These are phyloP conservation scores for Rhodocollybia butyracea DNA, from an alignment of 768 basidiomycete species.

Conservation along the genomic window DNA sequence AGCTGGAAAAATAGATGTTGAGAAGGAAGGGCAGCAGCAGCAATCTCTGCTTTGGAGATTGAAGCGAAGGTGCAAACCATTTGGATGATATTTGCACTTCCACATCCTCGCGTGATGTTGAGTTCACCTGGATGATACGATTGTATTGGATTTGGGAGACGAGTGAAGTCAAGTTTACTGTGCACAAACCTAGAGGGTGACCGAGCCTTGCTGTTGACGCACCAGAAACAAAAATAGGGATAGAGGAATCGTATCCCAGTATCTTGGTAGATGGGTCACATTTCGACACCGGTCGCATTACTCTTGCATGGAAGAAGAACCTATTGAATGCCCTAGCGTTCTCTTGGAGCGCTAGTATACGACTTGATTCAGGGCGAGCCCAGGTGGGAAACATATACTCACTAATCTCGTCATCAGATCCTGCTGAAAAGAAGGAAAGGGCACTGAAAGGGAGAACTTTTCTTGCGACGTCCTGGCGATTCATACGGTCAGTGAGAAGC, in stretches of 20 bases:
- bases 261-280: constrained; percentile 72
- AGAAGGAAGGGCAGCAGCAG: constrained; percentile 46
- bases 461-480: constrained; percentile 62
- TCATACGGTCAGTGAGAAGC: constrained; percentile 1
- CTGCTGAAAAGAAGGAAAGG: constrained; percentile 81
- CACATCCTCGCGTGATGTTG: constrained; percentile 75
- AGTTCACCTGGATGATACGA: constrained; percentile 55
- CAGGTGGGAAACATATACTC: constrained; percentile 21
- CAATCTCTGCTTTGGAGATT: constrained; percentile 61
- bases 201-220: constrained; percentile 85
- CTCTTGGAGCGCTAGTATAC: constrained; percentile 56
- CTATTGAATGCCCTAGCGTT: constrained; percentile 80
- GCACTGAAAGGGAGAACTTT: constrained; percentile 72
- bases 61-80: constrained; percentile 83
- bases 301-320: constrained; percentile 84
- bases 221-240: constrained; percentile 83
- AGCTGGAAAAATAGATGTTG: constrained; percentile 81
- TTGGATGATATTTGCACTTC: constrained; percentile 69
- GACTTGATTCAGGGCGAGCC: not conserved
- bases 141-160: not conserved
- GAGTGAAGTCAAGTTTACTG: no score
- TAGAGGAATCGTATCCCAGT: constrained; percentile 63
- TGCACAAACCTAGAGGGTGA: constrained; percentile 52
- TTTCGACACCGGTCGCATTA: constrained; percentile 63
- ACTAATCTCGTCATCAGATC: constrained; percentile 84